These are phyloP conservation scores for Incumbomyces delicatus DNA, from an alignment of 2,329 filamentous ascomycete genomes.

Conservation along the genomic window DNA sequence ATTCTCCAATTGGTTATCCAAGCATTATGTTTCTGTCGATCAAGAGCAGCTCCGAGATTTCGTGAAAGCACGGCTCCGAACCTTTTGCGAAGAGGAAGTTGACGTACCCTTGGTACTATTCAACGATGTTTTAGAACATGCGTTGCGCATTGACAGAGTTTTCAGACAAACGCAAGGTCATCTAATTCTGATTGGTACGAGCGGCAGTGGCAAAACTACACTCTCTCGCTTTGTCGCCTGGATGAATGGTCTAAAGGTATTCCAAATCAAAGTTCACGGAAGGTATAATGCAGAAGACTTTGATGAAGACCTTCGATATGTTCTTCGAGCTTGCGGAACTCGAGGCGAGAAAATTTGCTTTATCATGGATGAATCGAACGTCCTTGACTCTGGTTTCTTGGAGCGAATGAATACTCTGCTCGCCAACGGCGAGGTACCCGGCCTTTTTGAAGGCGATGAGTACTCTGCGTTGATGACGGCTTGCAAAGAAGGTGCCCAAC, in stretches of 20 bases:
- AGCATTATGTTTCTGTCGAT: constrained; percentile 95
- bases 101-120: constrained; percentile 98
- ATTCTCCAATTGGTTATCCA: constrained; percentile 98
- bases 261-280: constrained; percentile 99
- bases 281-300: constrained; percentile 98
- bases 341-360: constrained; percentile 99
- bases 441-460: constrained; percentile 97
- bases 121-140: constrained; percentile 97
- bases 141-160: constrained; percentile 93
- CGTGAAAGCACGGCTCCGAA: constrained; percentile 91
- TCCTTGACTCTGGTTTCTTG: constrained; percentile 94
- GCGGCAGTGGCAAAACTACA: constrained; percentile 96
- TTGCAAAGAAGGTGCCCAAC: constrained; percentile 95
- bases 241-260: constrained; percentile 99
- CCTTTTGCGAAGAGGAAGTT: constrained; percentile 98
- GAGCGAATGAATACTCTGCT: constrained; percentile 99
- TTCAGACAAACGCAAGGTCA: constrained; percentile 98
- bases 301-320: constrained; percentile 90
- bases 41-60: constrained; percentile 92
- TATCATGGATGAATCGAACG: constrained; percentile 99
- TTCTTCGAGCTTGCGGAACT: constrained; percentile 85
- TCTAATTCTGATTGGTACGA: constrained; percentile 95
- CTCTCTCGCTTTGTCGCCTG: constrained; percentile 95
- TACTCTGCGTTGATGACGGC: constrained; percentile 98
- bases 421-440: constrained; percentile 97